Evolutionary conservation across 495 filamentous ascomycete species (phyloP), one percentile per base, ranked within the genome.

Genomic region (Neurospora sp.): DNA sequence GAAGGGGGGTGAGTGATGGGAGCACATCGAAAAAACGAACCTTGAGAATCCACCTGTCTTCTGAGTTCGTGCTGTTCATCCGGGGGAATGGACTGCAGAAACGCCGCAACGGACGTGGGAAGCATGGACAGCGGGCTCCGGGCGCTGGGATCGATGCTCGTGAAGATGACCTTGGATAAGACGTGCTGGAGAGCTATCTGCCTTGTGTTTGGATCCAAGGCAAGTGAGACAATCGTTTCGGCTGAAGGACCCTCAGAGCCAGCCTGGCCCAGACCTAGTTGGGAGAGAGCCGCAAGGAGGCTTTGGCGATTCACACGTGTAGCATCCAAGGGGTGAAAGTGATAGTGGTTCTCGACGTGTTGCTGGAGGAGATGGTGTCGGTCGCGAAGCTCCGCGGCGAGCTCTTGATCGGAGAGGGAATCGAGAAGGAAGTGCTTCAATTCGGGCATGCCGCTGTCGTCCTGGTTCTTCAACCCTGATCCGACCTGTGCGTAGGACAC

Each of bases 331-430:
- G 80, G 76, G 10, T 76, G 71, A 12, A 72, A 73, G 68, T 80
- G 79, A 69, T 82, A 83, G 69, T 81, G 71, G 73, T 73, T 78
- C 53, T 83, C 78, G 69, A 78, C 79, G 65, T 83, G 81, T 48
- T 78, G 73, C 69, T 77, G 76, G 40, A 82, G 74, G 31, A 82
- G 74, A 8, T 77, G 71, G 20, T 73, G 71, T 31, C 81, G 73
- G 7, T 78, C 73, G 38, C 59, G 71, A 27, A 82, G 76, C 71
- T 83, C 81, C 31, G 61, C 70, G 27, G 75, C 69, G 42, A 82
- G 76, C 37, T 78, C 77, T 10, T 73, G 71, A 72, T 82, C 77
- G 1, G 81, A 71, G 6, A 71, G 76, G n/a, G 79, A 41, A 35
- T 78, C 78, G 38, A 81, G 75, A 20, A 82, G 78, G 68, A 77